Base-by-base conservation (phyloP, 805 yeast species). In the Myxozyma geophila region DNA sequence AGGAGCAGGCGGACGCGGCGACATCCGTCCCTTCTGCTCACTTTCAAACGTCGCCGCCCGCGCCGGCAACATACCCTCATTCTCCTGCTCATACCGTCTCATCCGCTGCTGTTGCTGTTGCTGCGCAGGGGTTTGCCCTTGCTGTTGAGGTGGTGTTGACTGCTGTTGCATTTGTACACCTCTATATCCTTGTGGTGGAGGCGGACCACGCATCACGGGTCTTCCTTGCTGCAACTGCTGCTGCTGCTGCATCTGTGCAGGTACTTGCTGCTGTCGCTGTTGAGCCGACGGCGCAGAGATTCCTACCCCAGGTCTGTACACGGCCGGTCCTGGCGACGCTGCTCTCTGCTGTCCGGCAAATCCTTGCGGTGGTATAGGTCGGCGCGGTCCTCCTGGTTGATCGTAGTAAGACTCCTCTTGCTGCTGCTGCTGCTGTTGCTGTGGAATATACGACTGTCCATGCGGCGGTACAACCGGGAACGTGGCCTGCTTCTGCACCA, bases 241-340 rank as follows among this genome's bases (percentile, higher is more conserved):
- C 46, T 36, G 54, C 7, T 15, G 43, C 6, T 33, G 43, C 35
- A 13, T 15, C 28, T 51, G 41, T 3, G 37, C 7, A 9, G 23
- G 41, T 2, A 23, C 8, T 28, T 8, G 53, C 53, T 21, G 53
- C 15, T 37, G 21, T 9, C 23, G 53, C 35, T 49, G 47, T 12
- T 12, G 7, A 2, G 10, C 2, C 17, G 53, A 21, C 13, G 50
- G n/a, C 5, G 55, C 39, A 39, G 54, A 36, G 7, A 21, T 19
- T 17, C 40, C 51, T 7, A 54, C 44, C 46, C 59, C 59, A 13
- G 59, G 59, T 1, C 59, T 53, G 23, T 47, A 46, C 21, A 23
- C 51, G n/a, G 48, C 57, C n/a, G 57, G 57, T 23, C 57, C 57
- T 3, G 57, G 57, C 6, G 57, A 53, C 13, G 48, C 41, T n/a